Percentiles rank a stretch among this genome's conserved stretches.
Evolutionary conservation across 2,329 filamentous ascomycete genomes (phyloP).

Genomic region (Aspergillus spinulosporus): DNA sequence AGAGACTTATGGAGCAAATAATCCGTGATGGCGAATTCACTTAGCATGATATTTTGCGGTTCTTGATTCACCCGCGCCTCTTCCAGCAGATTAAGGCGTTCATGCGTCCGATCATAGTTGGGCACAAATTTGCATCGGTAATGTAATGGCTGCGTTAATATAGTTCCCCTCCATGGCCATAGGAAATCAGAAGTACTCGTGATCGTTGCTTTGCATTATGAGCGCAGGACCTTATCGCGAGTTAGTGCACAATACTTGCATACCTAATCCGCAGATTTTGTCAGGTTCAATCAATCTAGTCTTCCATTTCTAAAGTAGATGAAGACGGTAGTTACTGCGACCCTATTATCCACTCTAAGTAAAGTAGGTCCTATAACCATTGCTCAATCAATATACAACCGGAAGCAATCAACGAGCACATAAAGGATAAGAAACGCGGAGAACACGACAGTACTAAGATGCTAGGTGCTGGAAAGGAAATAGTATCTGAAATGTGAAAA

Average conservation of each 20-base stretch:
- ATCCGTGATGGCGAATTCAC: background rate
- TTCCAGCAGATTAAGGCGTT: background rate
- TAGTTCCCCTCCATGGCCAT: no score
- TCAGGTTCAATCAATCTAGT: background rate
- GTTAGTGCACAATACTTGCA: background rate
- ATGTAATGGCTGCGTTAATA: no score
- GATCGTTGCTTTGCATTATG: background rate
- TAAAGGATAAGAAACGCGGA: background rate
- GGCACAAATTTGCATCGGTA: no score
- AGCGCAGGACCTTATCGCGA: background rate
- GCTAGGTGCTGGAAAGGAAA: background rate
- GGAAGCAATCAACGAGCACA: constrained; percentile 10
- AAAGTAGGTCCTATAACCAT: background rate
- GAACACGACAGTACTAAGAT: background rate
- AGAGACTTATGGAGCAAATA: background rate
- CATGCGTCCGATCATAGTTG: no score
- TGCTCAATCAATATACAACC: constrained; percentile 2
- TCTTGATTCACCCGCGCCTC: background rate
- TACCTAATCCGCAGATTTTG: background rate
- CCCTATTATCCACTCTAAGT: background rate
- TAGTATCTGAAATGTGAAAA: no score
- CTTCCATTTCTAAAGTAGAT: background rate
- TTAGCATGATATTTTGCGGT: background rate
- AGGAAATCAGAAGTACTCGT: no score
- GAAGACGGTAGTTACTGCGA: background rate